Evolutionary conservation across 257 asterid species (phyloP), one percentile per base, ranked within the genome.

Genomic region (Ehretia macrophylla): DNA sequence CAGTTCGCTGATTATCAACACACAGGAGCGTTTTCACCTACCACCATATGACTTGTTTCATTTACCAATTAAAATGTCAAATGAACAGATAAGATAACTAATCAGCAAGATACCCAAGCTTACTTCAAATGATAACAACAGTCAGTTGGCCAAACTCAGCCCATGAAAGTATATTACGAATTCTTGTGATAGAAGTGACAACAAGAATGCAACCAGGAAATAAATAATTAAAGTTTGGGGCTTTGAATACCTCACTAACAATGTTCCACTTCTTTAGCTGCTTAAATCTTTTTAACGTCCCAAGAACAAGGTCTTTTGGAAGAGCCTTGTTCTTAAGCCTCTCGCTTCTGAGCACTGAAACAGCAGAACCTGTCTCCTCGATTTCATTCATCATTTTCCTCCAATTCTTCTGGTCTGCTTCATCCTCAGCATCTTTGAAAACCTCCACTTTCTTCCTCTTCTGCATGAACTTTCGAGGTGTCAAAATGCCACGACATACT

Each of bases 191-290:
- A 27, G 35, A 27, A 27, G 35, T 6, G 6, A 27, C 6, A 14
- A 45, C 19, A n/a, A 56, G 22, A 45, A n/a, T 27, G 6, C 6
- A 27, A 27, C 35, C 35, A 27, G 35, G 35, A 27, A 27, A 27
- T 27, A 27, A 27, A 27, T 27, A n/a, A n/a, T n/a, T n/a, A 27
- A 27, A 27, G 6, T 3, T 27, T 27, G 35, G 6, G 35, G 35
- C 35, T 27, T 6, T 27, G 35, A 3, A 10, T 74, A 92, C 99
- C 99, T 93, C 97, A 67, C 92, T 49, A 62, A 93, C 97, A 69
- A 89, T 87, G 77, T 83, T 77, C 99, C 99, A 89, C 68, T 86
- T 93, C 88, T 82, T 89, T 73, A 89, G 95, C 83, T 93, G 99
- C 79, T 93, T 93, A 68, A 93, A 93, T 72, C 97, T 80, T 68